Evolutionary conservation across 1,139 yeast genomes (phyloP).

Genomic region (Taphrina wiesneri): DNA sequence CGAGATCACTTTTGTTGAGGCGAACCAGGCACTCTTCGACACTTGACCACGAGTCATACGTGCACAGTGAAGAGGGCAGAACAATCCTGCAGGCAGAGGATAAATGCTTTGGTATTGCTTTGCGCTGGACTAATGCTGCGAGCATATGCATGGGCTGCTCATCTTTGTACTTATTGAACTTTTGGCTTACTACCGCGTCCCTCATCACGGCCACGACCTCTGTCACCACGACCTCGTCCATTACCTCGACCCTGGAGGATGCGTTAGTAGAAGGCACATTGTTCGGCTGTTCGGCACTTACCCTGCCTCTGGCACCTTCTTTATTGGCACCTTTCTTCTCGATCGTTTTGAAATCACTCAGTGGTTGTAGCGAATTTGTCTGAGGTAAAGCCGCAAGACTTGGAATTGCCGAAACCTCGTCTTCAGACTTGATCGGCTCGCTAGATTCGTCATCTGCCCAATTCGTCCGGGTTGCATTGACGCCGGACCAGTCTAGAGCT

Average conservation of each 20-base stretch:
- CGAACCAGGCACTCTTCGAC: not conserved
- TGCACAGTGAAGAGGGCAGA: not conserved
- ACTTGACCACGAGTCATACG: not conserved
- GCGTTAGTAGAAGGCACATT: not conserved
- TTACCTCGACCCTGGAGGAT: not conserved
- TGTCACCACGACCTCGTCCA: conserved; percentile 8
- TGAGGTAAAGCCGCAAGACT: not conserved
- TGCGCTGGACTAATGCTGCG: not conserved
- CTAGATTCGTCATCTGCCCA: conserved; percentile 14
- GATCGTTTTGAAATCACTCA: conserved; percentile 10
- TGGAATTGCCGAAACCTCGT: not conserved
- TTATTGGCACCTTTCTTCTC: not conserved
- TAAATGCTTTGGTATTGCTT: not conserved
- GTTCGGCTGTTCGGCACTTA: not conserved
- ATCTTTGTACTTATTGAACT: not conserved
- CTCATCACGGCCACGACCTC: conserved; percentile 20
- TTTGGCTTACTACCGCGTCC: not conserved
- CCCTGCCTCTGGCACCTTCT: conserved; percentile 3
- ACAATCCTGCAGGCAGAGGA: not conserved
- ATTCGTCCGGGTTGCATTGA: not conserved
- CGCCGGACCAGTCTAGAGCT: conserved; percentile 12
- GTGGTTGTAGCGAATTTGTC: not conserved
- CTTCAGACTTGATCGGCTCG: not conserved
- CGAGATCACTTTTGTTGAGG: conserved; percentile 14
- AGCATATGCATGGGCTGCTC: not conserved